A percentile compares a stretch with the other conserved stretches of the same genome.
phyloP scores from a whole-genome alignment of 2,329 filamentous ascomycete genomes.

The Colletotrichum viniferum region DNA sequence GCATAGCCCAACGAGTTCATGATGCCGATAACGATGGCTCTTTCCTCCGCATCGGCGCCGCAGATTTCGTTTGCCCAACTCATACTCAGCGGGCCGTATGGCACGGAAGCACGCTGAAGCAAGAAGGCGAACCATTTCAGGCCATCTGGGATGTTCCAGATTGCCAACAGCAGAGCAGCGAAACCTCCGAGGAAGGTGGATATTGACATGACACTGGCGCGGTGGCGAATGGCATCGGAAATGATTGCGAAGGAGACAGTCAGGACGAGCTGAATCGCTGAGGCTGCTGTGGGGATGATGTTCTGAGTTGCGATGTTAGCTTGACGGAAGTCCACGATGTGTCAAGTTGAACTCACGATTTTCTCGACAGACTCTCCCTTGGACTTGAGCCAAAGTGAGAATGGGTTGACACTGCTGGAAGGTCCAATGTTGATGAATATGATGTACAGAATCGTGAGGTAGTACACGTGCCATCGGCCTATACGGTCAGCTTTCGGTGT shows the following conservation, averaged over 20 bases:
- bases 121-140: slow-evolving; percentile 58
- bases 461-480: slow-evolving; percentile 39
- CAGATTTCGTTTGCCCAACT: slow-evolving; percentile 20
- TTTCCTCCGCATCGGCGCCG: slow-evolving; percentile 11
- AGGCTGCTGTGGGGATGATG: slow-evolving; percentile 15
- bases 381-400: slow-evolving; percentile 45
- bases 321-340: neutral
- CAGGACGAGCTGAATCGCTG: slow-evolving; percentile 10
- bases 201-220: slow-evolving; percentile 12
- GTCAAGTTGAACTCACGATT: slow-evolving; percentile 43
- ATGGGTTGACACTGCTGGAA: slow-evolving; percentile 37
- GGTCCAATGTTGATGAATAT: slow-evolving; percentile 55
- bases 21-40: slow-evolving; percentile 16
- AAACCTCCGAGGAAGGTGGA: slow-evolving; percentile 15
- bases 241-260: slow-evolving; percentile 14
- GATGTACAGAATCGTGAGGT: slow-evolving; percentile 38
- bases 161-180: slow-evolving; percentile 43
- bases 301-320: neutral
- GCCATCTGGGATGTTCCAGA: slow-evolving; percentile 61
- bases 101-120: slow-evolving; percentile 29
- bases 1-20: slow-evolving; percentile 34
- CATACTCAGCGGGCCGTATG: slow-evolving; percentile 13
- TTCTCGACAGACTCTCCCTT: slow-evolving; percentile 52
- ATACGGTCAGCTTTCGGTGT: neutral
- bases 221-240: slow-evolving; percentile 12